Conservation (phyloP, 441 rosid species). For the Gossypium lobatum region DNA sequence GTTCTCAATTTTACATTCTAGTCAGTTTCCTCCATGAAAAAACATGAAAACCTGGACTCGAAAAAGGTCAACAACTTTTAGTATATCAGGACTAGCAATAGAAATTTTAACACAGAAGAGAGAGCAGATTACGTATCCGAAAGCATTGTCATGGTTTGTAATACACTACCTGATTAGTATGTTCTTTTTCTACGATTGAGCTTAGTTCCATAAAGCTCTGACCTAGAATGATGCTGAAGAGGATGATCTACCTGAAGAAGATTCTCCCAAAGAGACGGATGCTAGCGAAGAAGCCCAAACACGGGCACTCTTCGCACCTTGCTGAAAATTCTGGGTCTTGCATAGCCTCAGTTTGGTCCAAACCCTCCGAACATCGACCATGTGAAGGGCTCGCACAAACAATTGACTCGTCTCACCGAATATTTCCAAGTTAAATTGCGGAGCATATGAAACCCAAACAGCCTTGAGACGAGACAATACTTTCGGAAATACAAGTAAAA, state of each 20-base stretch:
- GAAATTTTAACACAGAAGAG: constrained; percentile 7
- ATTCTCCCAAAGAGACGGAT: constrained; percentile 71
- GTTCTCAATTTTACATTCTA: not conserved
- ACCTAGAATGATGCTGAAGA: constrained; percentile 15
- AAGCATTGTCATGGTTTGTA: constrained; percentile 13
- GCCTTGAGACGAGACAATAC: constrained; percentile 45
- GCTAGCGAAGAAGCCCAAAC: constrained; percentile 88
- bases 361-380: constrained; percentile 73
- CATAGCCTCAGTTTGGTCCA: constrained; percentile 58
- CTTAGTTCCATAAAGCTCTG: not conserved
- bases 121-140: constrained; percentile 13
- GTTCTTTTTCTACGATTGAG: constrained; percentile 8
- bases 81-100: constrained; percentile 24
- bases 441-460: constrained; percentile 49
- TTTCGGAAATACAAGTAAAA: constrained; percentile 37
- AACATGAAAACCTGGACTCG: constrained; percentile 14
- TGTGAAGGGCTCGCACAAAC: constrained; percentile 49
- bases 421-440: constrained; percentile 69
- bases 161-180: constrained; percentile 14
- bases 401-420: constrained; percentile 74
- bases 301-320: constrained; percentile 61
- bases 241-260: constrained; percentile 49
- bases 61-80: constrained; percentile 27
- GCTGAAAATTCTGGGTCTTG: constrained; percentile 68
- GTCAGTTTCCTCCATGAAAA: not conserved